Percentiles rank a stretch among this genome's conserved stretches.
These are phyloP conservation scores for Gynochthodes officinalis DNA, from an alignment of 257 asterid species.

Conservation along the genomic window DNA sequence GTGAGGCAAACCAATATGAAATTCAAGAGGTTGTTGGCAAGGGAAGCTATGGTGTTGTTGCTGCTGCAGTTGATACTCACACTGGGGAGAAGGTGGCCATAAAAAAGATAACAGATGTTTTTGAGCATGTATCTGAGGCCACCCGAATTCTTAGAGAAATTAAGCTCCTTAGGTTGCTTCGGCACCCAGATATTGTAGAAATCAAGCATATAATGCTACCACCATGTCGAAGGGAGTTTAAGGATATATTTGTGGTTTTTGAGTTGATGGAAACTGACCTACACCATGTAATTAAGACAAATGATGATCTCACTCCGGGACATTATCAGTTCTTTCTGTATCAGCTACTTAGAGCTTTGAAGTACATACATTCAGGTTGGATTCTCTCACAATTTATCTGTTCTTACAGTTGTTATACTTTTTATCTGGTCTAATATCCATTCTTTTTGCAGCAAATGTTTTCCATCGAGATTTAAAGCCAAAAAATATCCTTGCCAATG, in stretches of 20 bases:
- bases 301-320: constrained; percentile 92
- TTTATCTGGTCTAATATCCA: constrained; percentile 5
- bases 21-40: constrained; percentile 96
- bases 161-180: constrained; percentile 84
- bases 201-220: constrained; percentile 95
- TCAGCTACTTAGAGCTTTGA: constrained; percentile 93
- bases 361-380: constrained; percentile 88
- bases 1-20: constrained; percentile 81
- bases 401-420: neutral
- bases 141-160: constrained; percentile 94
- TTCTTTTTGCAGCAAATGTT: constrained; percentile 68
- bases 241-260: constrained; percentile 90
- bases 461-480: constrained; percentile 94
- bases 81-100: constrained; percentile 96
- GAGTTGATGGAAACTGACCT: constrained; percentile 99
- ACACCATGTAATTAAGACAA: constrained; percentile 86
- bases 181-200: constrained; percentile 94
- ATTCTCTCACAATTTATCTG: constrained; percentile 10
- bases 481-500: constrained; percentile 94
- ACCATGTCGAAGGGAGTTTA: constrained; percentile 90
- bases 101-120: constrained; percentile 80
- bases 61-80: constrained; percentile 94
- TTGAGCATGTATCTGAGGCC: constrained; percentile 96
- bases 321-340: constrained; percentile 93
- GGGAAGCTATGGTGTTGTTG: constrained; percentile 97